These are phyloP conservation scores for Geoglossum cookeanum DNA, from an alignment of 2,329 filamentous ascomycete species.

Conservation along the genomic window DNA sequence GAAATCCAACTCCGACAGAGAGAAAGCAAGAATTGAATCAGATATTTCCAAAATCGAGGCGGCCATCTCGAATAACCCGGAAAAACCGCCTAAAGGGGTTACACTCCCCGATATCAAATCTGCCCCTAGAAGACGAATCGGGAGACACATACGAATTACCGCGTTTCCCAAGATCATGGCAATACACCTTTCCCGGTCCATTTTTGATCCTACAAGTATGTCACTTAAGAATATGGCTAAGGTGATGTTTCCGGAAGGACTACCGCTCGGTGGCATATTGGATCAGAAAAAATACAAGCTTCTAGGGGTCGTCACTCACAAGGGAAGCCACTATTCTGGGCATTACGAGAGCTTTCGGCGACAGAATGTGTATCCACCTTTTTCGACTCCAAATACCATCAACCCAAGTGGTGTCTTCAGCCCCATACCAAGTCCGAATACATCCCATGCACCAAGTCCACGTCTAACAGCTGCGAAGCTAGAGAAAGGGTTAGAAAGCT, in stretches of 20 bases:
- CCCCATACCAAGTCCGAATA: constrained; percentile 10
- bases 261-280: constrained; percentile 64
- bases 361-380: constrained; percentile 62
- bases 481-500: neutral
- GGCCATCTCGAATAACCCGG: constrained; percentile 65
- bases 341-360: constrained; percentile 94
- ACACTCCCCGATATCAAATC: constrained; percentile 52
- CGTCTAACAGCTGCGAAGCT: constrained; percentile 21
- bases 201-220: constrained; percentile 57
- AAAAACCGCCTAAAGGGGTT: constrained; percentile 52
- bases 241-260: constrained; percentile 73
- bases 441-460: constrained; percentile 30
- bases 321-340: constrained; percentile 85
- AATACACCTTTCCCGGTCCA: constrained; percentile 81
- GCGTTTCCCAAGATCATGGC: constrained; percentile 77
- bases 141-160: constrained; percentile 73
- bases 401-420: neutral
- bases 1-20: constrained; percentile 31
- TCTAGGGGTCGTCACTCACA: constrained; percentile 77
- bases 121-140: constrained; percentile 67
- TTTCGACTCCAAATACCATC: constrained; percentile 43
- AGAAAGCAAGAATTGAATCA: constrained; percentile 31
- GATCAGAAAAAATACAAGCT: constrained; percentile 67
- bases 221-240: constrained; percentile 92
- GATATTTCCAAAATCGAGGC: constrained; percentile 46